These are phyloP conservation scores for Gelatoporia subvermispora DNA, from an alignment of 768 basidiomycete genomes.

Conservation along the genomic window DNA sequence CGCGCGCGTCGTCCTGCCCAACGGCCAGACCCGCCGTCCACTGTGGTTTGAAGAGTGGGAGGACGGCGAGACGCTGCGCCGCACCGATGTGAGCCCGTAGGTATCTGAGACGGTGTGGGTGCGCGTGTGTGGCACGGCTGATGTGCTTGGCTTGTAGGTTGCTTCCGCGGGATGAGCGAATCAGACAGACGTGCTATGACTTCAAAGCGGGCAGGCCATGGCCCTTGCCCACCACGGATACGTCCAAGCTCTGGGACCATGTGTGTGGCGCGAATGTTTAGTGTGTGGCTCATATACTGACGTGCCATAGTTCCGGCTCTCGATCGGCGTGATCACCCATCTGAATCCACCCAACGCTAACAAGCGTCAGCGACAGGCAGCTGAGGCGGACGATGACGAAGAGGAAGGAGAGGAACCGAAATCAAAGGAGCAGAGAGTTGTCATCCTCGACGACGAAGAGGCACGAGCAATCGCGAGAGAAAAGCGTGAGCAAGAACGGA, in stretches of 20 bases:
- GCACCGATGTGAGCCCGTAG: constrained; percentile 44
- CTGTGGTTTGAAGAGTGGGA: constrained; percentile 76
- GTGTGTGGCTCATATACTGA: neutral
- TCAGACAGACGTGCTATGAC: constrained; percentile 54
- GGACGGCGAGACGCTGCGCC: constrained; percentile 48
- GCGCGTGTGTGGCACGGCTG: neutral
- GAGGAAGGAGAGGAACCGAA: constrained; percentile 14
- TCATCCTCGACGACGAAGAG: constrained; percentile 10
- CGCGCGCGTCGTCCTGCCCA: constrained; percentile 19
- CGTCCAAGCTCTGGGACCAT: constrained; percentile 58
- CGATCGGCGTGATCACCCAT: constrained; percentile 42
- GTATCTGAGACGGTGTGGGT: constrained; percentile 18
- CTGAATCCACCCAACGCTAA: constrained; percentile 9
- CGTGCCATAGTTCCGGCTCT: constrained; percentile 51
- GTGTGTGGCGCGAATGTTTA: constrained; percentile 31
- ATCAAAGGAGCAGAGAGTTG: constrained; percentile 5
- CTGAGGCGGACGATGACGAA: constrained; percentile 14
- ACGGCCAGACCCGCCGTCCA: constrained; percentile 21
- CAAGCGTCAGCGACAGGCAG: constrained; percentile 11
- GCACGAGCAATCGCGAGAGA: neutral
- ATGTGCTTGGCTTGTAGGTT: constrained; percentile 28
- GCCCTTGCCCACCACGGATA: constrained; percentile 26
- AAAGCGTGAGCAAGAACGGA: neutral
- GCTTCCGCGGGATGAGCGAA: constrained; percentile 43
- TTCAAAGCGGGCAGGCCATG: constrained; percentile 43